These are phyloP conservation scores for Diaporthe sp. DNA, from an alignment of 2,329 filamentous ascomycete genomes.

Conservation along the genomic window DNA sequence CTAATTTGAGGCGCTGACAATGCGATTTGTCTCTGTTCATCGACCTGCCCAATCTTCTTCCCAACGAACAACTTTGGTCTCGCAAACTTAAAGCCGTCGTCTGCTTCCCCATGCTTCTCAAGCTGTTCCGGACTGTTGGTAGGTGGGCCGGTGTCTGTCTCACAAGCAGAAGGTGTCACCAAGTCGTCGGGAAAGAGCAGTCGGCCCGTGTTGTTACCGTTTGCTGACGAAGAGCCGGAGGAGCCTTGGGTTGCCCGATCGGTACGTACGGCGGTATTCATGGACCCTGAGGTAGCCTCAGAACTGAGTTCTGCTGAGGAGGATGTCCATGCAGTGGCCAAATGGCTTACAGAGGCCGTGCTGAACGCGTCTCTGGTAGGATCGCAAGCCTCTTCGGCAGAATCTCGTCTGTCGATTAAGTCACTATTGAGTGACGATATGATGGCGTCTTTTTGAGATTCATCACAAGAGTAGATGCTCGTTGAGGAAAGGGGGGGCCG, in stretches of 20 bases:
- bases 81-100: slow-evolving; percentile 39
- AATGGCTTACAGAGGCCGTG: slow-evolving; percentile 30
- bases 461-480: slow-evolving; percentile 20
- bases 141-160: neutral
- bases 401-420: neutral
- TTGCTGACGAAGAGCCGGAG: neutral
- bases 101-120: neutral
- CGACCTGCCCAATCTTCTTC: slow-evolving; percentile 30
- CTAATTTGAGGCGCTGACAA: slow-evolving; percentile 29
- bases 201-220: neutral
- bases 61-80: slow-evolving; percentile 44
- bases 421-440: neutral
- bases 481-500: slow-evolving; percentile 33
- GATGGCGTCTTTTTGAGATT: slow-evolving; percentile 29
- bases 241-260: slow-evolving; percentile 27
- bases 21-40: slow-evolving; percentile 29
- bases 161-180: neutral
- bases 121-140: neutral
- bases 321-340: slow-evolving; percentile 21
- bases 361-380: neutral
- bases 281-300: neutral
- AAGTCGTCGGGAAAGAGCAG: neutral
- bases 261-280: neutral
- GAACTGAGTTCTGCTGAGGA: neutral
- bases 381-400: neutral